phyloP scores from a whole-genome alignment of 352 stramenopile species.

The Pythium sukuiense region DNA sequence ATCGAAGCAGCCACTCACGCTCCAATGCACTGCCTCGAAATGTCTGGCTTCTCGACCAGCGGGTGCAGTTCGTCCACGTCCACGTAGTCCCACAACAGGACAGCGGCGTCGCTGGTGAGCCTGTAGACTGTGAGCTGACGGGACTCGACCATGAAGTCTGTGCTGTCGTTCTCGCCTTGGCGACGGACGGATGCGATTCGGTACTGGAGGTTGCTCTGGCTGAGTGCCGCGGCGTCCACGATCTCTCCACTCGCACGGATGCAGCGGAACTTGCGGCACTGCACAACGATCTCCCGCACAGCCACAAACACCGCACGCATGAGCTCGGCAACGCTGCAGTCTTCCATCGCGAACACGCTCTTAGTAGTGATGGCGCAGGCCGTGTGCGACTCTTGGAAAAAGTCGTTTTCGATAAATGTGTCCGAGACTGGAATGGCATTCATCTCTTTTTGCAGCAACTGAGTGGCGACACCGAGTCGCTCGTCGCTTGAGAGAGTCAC shows the following conservation, averaged over 20 bases:
- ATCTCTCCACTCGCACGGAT: slow-evolving; percentile 21
- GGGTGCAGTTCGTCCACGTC: slow-evolving; percentile 35
- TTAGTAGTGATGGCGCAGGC: slow-evolving; percentile 32
- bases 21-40: slow-evolving; percentile 21
- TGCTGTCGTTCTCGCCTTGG: neutral
- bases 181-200: slow-evolving; percentile 5
- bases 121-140: slow-evolving; percentile 27
- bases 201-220: slow-evolving; percentile 14
- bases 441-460: slow-evolving; percentile 19
- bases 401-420: slow-evolving; percentile 8
- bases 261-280: slow-evolving; percentile 35
- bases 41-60: slow-evolving; percentile 15
- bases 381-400: slow-evolving; percentile 2
- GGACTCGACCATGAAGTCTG: slow-evolving; percentile 27
- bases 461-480: slow-evolving; percentile 9
- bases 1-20: slow-evolving; percentile 3
- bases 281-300: slow-evolving; percentile 28
- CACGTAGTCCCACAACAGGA: slow-evolving; percentile 35
- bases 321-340: slow-evolving; percentile 24
- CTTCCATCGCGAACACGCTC: slow-evolving; percentile 40
- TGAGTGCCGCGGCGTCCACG: slow-evolving; percentile 12
- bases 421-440: slow-evolving; percentile 4
- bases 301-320: slow-evolving; percentile 30
- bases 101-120: slow-evolving; percentile 21
- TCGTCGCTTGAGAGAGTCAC: slow-evolving; percentile 4